Base-by-base conservation (phyloP, 1,284 basidiomycete species). In the Athelia psychrophila region DNA sequence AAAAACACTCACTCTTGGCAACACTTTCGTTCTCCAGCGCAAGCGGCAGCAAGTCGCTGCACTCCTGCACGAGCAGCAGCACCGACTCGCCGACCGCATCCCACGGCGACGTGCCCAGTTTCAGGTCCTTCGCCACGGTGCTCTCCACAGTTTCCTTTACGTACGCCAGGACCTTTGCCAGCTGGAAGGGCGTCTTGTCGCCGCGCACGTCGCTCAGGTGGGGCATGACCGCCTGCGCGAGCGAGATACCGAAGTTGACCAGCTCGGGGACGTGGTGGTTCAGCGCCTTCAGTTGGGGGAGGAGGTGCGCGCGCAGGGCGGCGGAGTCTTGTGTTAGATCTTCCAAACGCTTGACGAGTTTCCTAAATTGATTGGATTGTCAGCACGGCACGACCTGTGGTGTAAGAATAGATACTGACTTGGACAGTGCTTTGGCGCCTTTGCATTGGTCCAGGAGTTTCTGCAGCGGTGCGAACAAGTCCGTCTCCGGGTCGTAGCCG, bases 191-290 rank as follows among this genome's bases (percentile, higher is more conserved):
- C 20, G 81, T 74, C 68, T 95, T 95, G 36, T 84, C 80, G 12
- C 79, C 74, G 44, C 91, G 84, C 8, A 90, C 81, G 49, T 93
- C 87, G 49, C 79, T 77, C 16, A 93, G 74, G 65, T 97, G 89
- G 1, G 84, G 84, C 69, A 89, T 87, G 45, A 94, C 85, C 61
- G 87, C 79, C 75, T 95, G 91, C 0, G 93, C 94, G 47, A 97
- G 80, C 54, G 89, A 89, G 53, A 95, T 89, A 60, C 92, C 90
- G 61, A 96, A 91, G 68, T 95, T 92, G 56, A 92, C 86, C 2
- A 94, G 80, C 57, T 93, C 91, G 0, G 89, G 85, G 2, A 91
- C 83, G 18, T 82, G 77, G 50, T 85, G 83, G 51, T 81, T 85
- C 16, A 95, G 69, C 1, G 80, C 78, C 56, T 86, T 83, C 56